Percentiles rank a stretch among this genome's conserved stretches.
phyloP scores from a whole-genome alignment of 1,139 yeast species.

The Lodderomyces oxycetoniae region DNA sequence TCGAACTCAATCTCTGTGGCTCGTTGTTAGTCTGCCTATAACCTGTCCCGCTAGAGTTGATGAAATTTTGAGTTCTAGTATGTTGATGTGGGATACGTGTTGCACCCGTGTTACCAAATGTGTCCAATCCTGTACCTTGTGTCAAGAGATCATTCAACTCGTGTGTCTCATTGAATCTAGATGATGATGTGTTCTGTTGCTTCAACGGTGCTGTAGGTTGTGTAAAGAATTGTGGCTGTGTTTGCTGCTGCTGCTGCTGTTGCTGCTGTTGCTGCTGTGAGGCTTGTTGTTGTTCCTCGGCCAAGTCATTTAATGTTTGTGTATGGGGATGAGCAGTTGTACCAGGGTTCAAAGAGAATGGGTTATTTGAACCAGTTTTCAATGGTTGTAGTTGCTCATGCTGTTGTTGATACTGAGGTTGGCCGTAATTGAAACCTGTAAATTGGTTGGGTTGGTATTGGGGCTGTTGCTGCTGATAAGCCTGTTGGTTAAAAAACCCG shows the following conservation, averaged over 20 bases:
- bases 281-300: slow-evolving; percentile 20
- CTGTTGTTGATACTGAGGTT: slow-evolving; percentile 36
- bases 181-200: slow-evolving; percentile 28
- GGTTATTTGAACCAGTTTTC: slow-evolving; percentile 84
- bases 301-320: slow-evolving; percentile 20
- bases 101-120: slow-evolving; percentile 93
- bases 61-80: slow-evolving; percentile 72
- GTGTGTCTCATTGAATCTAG: slow-evolving; percentile 50
- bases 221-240: slow-evolving; percentile 21
- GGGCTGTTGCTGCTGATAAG: slow-evolving; percentile 28
- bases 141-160: slow-evolving; percentile 77
- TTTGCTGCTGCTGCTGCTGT: slow-evolving; percentile 22
- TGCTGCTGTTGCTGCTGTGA: slow-evolving; percentile 18
- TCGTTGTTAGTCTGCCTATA: slow-evolving; percentile 45
- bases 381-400: slow-evolving; percentile 50
- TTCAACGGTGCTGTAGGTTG: slow-evolving; percentile 21
- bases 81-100: slow-evolving; percentile 90
- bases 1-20: slow-evolving; percentile 36
- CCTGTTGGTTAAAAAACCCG: slow-evolving; percentile 34
- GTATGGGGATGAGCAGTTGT: slow-evolving; percentile 15
- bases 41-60: slow-evolving; percentile 88
- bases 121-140: slow-evolving; percentile 88
- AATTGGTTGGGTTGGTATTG: slow-evolving; percentile 30
- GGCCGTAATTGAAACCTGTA: slow-evolving; percentile 31
- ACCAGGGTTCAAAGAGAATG: slow-evolving; percentile 57